Evolutionary conservation across 2,329 filamentous ascomycete species (phyloP).

Genomic region (Plenodomus lindquistii): DNA sequence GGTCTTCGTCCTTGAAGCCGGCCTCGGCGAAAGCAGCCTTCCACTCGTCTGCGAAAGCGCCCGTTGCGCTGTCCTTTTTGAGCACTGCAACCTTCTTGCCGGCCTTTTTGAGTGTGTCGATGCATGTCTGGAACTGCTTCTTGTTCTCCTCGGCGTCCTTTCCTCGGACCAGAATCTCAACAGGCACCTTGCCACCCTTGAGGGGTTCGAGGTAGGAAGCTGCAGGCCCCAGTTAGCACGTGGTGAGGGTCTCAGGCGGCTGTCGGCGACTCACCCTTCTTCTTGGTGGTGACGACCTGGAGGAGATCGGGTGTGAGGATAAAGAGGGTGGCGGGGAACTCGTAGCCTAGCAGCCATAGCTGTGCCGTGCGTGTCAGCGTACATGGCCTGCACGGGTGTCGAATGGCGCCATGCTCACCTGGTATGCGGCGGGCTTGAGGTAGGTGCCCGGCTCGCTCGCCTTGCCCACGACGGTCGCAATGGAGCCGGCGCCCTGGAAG

Average conservation of each 20-base stretch:
- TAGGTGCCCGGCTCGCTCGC: constrained; percentile 79
- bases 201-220: constrained; percentile 91
- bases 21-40: constrained; percentile 74
- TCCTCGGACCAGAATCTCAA: constrained; percentile 88
- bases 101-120: constrained; percentile 83
- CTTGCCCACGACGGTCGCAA: constrained; percentile 92
- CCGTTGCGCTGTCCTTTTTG: constrained; percentile 79
- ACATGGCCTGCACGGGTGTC: neutral
- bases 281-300: constrained; percentile 92
- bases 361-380: constrained; percentile 49
- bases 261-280: constrained; percentile 72
- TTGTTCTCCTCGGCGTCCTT: constrained; percentile 92
- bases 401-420: constrained; percentile 62
- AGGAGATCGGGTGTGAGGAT: constrained; percentile 85
- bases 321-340: constrained; percentile 95
- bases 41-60: constrained; percentile 96
- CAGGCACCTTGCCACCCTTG: constrained; percentile 87
- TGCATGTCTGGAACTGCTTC: constrained; percentile 82
- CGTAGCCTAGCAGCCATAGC: constrained; percentile 99
- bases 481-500: constrained; percentile 84
- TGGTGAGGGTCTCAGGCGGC: neutral
- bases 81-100: constrained; percentile 91
- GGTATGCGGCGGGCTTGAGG: constrained; percentile 94
- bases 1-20: constrained; percentile 81
- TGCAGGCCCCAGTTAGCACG: constrained; percentile 52